phyloP scores from a whole-genome alignment of 495 filamentous ascomycete species.

The Lophiotrema nucula region DNA sequence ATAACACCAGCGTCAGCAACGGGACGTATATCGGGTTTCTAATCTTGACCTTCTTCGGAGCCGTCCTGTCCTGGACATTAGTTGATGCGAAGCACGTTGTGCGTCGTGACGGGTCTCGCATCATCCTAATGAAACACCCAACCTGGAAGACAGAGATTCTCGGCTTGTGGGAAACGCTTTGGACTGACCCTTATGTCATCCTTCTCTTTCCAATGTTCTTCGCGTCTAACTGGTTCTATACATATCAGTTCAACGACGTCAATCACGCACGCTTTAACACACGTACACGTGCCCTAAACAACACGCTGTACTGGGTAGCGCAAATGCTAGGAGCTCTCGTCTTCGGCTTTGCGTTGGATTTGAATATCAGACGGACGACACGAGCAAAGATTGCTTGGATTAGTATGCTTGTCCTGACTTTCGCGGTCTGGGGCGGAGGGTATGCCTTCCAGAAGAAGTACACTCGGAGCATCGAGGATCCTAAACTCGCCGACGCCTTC shows the following conservation, averaged over 20 bases:
- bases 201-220: conserved; percentile 62
- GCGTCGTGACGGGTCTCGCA: conserved; percentile 72
- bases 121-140: conserved; percentile 82
- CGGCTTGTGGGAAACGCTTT: conserved; percentile 72
- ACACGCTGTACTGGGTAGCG: conserved; percentile 76
- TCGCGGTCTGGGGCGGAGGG: conserved; percentile 83
- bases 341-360: conserved; percentile 73
- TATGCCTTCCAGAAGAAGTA: conserved; percentile 71
- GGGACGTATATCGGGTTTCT: conserved; percentile 89
- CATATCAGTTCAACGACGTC: conserved; percentile 56
- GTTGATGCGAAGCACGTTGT: conserved; percentile 71
- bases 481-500: conserved; percentile 31
- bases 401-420: conserved; percentile 67
- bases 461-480: conserved; percentile 46
- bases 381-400: conserved; percentile 69
- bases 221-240: conserved; percentile 43
- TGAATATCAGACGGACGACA: conserved; percentile 59
- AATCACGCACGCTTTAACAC: conserved; percentile 72
- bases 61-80: conserved; percentile 65
- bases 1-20: conserved; percentile 61
- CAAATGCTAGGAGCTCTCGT: conserved; percentile 81
- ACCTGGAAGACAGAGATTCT: conserved; percentile 65
- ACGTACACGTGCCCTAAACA: conserved; percentile 78
- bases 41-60: conserved; percentile 75
- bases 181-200: conserved; percentile 70